A percentile compares a stretch with the other conserved stretches of the same genome.
phyloP scores from a whole-genome alignment of 2,329 filamentous ascomycete genomes.

The Ophiostoma himal-ulmi region DNA sequence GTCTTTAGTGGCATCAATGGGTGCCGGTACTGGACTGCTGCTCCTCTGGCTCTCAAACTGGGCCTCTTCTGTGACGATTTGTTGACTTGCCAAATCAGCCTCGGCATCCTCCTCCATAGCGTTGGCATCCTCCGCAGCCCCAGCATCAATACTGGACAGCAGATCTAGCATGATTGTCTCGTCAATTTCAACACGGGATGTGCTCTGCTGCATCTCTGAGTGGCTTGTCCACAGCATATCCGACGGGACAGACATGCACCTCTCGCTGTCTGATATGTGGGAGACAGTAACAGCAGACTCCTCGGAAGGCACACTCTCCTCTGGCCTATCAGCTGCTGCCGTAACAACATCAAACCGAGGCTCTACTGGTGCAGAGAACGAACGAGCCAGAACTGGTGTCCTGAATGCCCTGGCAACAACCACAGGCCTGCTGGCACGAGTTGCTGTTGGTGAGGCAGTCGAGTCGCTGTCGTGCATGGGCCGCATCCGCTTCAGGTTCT shows the following conservation, averaged over 20 bases:
- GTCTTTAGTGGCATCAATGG: neutral
- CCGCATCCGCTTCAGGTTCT: conserved; percentile 22
- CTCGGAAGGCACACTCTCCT: neutral
- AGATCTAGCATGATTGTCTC: neutral
- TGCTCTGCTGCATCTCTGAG: neutral
- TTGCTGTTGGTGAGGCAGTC: conserved; percentile 17
- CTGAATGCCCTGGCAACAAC: conserved; percentile 5
- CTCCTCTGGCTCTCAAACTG: neutral
- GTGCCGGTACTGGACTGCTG: neutral
- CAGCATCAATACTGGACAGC: neutral
- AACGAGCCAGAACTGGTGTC: neutral
- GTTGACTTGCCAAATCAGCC: neutral
- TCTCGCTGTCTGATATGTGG: neutral
- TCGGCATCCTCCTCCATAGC: neutral
- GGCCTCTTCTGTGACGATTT: neutral
- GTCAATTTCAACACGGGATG: neutral
- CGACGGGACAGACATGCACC: neutral
- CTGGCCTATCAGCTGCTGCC: neutral
- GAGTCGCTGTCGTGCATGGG: neutral
- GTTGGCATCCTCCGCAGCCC: neutral
- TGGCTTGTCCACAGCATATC: neutral
- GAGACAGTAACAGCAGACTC: neutral
- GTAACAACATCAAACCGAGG: neutral
- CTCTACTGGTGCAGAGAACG: conserved; percentile 2
- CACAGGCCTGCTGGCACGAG: conserved; percentile 1